These are phyloP conservation scores for Seminavis robusta DNA, from an alignment of 108 stramenopile genomes.

Conservation along the genomic window DNA sequence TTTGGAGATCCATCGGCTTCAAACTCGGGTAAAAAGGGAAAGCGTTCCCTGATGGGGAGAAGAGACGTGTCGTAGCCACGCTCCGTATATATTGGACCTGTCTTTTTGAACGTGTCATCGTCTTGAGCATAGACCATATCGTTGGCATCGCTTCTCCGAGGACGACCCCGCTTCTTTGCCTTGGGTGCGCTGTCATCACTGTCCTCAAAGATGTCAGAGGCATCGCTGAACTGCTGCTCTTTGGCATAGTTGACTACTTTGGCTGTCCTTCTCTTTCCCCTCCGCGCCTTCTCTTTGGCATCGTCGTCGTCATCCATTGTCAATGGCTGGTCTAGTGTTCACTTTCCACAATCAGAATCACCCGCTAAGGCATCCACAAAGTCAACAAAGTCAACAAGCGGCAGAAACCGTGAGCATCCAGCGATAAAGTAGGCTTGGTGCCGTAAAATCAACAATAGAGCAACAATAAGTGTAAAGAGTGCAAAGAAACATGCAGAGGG, in stretches of 20 bases:
- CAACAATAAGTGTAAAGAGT: too few species aligned
- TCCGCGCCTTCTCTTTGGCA: too few species aligned
- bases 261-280: slow-evolving; percentile 26
- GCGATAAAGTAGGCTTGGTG: too few species aligned
- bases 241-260: slow-evolving; percentile 67
- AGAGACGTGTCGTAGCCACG: slow-evolving; percentile 76
- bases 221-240: slow-evolving; percentile 84
- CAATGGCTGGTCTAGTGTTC: too few species aligned
- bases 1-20: slow-evolving; percentile 91
- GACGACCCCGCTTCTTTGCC: slow-evolving; percentile 27
- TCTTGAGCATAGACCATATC: slow-evolving; percentile 17
- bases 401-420: too few species aligned
- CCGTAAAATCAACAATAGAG: too few species aligned
- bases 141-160: background rate
- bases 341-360: too few species aligned
- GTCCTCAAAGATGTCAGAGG: slow-evolving; percentile 74
- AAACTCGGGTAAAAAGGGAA: slow-evolving; percentile 88
- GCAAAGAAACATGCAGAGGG: too few species aligned
- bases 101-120: slow-evolving; percentile 10
- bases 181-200: slow-evolving; percentile 26
- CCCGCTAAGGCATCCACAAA: too few species aligned
- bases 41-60: slow-evolving; percentile 79
- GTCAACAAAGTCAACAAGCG: too few species aligned
- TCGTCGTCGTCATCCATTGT: too few species aligned
- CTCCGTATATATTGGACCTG: slow-evolving; percentile 62